phyloP scores from a whole-genome alignment of 116 monocot genomes.

The Dioscorea cayenensis region DNA sequence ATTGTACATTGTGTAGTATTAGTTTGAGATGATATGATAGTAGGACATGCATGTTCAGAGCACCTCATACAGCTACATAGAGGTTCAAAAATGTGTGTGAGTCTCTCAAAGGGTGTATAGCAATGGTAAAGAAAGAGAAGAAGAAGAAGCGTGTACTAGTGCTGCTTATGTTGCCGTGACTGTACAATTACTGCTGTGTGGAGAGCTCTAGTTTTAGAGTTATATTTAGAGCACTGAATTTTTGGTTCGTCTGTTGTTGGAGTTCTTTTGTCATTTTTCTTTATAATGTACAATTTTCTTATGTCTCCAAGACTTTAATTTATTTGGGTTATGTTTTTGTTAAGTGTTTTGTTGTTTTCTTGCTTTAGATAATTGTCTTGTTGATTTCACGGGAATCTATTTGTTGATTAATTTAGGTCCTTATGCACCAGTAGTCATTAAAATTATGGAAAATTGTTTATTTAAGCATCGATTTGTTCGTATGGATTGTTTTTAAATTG shows the following conservation, averaged over 20 bases:
- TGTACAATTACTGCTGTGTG: slow-evolving; percentile 40
- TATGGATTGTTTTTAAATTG: too few species aligned
- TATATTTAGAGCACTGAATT: slow-evolving; percentile 7
- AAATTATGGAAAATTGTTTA: too few species aligned
- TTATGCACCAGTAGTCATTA: too few species aligned
- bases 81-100: slow-evolving; percentile 4
- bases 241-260: not conserved
- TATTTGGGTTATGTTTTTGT: not conserved
- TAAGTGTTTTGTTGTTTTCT: not conserved
- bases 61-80: slow-evolving; percentile 2
- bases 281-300: not conserved
- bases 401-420: not conserved
- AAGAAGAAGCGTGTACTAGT: not conserved
- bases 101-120: slow-evolving; percentile 28
- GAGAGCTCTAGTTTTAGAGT: slow-evolving; percentile 11
- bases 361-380: not conserved
- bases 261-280: not conserved
- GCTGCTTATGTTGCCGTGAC: slow-evolving; percentile 7
- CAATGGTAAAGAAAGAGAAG: not conserved
- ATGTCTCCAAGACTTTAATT: not conserved
- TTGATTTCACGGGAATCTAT: not conserved
- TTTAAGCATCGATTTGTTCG: too few species aligned
- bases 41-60: too few species aligned
- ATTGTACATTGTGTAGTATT: slow-evolving; percentile 56
- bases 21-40: too few species aligned